Evolutionary conservation across 345 rosid species (phyloP).

Genomic region (Streptanthus diversifolius): DNA sequence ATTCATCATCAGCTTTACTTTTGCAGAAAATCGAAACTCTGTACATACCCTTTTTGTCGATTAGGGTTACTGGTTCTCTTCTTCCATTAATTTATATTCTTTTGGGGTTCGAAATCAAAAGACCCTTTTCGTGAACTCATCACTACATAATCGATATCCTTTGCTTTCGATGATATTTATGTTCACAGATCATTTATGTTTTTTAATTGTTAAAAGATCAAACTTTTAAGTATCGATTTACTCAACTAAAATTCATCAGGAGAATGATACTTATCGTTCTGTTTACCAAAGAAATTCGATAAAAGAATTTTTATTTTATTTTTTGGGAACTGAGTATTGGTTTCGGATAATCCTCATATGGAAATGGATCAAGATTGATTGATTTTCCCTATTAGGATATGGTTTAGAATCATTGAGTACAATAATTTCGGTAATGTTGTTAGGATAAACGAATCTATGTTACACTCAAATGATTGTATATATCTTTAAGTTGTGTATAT

Average conservation of each 20-base stretch:
- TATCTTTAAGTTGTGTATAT: neutral
- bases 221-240: neutral
- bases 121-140: neutral
- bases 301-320: neutral
- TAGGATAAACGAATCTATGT: neutral
- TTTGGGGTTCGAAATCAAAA: neutral
- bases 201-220: neutral
- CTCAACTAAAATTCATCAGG: neutral
- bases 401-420: neutral
- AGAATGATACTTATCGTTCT: neutral
- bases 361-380: conserved; percentile 1
- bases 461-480: neutral
- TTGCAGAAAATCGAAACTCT: neutral
- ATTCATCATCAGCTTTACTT: conserved; percentile 8
- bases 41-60: neutral
- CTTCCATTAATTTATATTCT: neutral
- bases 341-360: neutral
- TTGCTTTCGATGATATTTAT: conserved; percentile 6
- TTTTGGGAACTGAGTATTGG: neutral
- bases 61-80: neutral
- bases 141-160: neutral
- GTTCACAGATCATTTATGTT: conserved; percentile 18
- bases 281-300: conserved; percentile 1
- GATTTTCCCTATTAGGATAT: conserved; percentile 16
- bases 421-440: neutral